A percentile compares a stretch with the other conserved stretches of the same genome.
Evolutionary conservation across 78 protist genomes (phyloP).

Genomic region (Chrysochromulina tobinii): DNA sequence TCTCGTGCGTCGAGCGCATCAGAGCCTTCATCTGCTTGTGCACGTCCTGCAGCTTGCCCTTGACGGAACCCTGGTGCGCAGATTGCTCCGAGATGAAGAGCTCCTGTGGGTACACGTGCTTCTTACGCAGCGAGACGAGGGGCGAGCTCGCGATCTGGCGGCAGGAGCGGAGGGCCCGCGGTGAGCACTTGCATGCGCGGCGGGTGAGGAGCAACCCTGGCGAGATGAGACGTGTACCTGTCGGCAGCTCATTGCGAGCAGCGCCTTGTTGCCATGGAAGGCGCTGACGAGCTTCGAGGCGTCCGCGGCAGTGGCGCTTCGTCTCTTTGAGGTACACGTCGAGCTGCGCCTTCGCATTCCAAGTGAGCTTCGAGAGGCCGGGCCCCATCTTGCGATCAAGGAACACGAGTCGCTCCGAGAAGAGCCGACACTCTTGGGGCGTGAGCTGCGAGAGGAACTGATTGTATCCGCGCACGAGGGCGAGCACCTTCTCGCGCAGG

Average conservation of each 20-base stretch:
- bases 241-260: background rate
- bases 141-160: too few relatives aligned
- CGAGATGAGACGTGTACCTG: background rate
- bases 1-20: slow-evolving; percentile 8
- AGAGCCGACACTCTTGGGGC: slow-evolving; percentile 57
- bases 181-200: too few relatives aligned
- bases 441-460: slow-evolving; percentile 29
- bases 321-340: slow-evolving; percentile 45
- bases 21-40: slow-evolving; percentile 27
- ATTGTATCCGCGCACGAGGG: slow-evolving; percentile 80
- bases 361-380: slow-evolving; percentile 67
- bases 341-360: slow-evolving; percentile 52
- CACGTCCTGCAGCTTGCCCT: background rate
- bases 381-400: slow-evolving; percentile 58
- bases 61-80: slow-evolving; percentile 31
- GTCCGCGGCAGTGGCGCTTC: slow-evolving; percentile 24
- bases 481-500: slow-evolving; percentile 64
- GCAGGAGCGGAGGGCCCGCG: too few relatives aligned
- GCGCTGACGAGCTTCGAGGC: slow-evolving; percentile 29
- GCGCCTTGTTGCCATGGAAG: slow-evolving; percentile 41
- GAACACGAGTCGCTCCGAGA: slow-evolving; percentile 39
- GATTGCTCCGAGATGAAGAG: slow-evolving; percentile 59
- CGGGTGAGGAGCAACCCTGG: too few relatives aligned
- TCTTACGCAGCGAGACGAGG: slow-evolving; percentile 30
- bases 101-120: slow-evolving; percentile 61